Percentiles rank a stretch among this genome's conserved stretches.
Evolutionary conservation across 345 rosid species (phyloP).

Genomic region (Geranium brycei): DNA sequence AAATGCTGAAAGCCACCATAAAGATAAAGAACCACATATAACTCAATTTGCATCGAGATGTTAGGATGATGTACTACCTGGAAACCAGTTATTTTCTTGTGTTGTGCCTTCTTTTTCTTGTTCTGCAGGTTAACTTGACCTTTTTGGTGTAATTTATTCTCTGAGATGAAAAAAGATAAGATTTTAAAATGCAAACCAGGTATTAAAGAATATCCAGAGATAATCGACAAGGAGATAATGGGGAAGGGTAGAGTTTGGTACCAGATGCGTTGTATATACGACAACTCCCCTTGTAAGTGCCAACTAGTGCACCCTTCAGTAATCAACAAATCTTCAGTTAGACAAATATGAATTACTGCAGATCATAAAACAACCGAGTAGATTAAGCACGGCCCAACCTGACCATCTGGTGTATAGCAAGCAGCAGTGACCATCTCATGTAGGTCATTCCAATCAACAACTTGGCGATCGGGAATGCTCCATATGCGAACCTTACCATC

Average conservation of each 20-base stretch:
- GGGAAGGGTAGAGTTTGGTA: constrained; percentile 14
- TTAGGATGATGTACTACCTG: constrained; percentile 40
- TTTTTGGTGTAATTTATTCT: constrained; percentile 68
- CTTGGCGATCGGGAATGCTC: constrained; percentile 92
- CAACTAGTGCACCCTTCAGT: constrained; percentile 81
- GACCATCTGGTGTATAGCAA: constrained; percentile 94
- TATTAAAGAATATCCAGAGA: not conserved
- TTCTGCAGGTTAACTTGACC: constrained; percentile 67
- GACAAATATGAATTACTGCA: not conserved
- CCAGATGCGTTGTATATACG: constrained; percentile 57
- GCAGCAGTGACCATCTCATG: constrained; percentile 99
- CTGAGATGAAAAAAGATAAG: constrained; percentile 23
- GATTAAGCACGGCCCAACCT: constrained; percentile 31
- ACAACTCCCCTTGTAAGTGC: constrained; percentile 90
- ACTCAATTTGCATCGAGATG: no score
- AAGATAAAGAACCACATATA: not conserved
- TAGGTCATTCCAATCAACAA: constrained; percentile 90
- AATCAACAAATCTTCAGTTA: constrained; percentile 8
- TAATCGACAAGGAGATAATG: not conserved
- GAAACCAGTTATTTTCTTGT: constrained; percentile 91
- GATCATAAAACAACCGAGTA: not conserved
- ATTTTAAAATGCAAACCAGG: not conserved
- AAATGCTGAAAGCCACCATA: no score
- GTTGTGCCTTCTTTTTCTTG: constrained; percentile 85
- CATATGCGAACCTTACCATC: constrained; percentile 96